Base-by-base conservation (phyloP, 1,139 yeast species). In the Debaryomyces subglobosus region DNA sequence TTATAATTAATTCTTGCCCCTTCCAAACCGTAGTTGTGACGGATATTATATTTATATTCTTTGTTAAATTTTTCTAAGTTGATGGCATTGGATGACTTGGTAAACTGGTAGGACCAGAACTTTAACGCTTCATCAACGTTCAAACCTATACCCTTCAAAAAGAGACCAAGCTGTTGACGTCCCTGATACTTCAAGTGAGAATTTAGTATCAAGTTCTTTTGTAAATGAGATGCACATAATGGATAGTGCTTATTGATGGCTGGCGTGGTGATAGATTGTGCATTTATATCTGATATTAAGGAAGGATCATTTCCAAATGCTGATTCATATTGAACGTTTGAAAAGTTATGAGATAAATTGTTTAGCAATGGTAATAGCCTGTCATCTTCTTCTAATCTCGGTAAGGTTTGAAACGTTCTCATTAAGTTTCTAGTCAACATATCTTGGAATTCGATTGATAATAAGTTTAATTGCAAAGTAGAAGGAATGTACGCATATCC, bases 331-430 rank as follows among this genome's bases (percentile, higher is more conserved):
- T 86, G 84, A 52, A 79, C 64, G 53, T 80, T 76, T 1, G 85
- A 74, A 62, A 88, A 89, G 49, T 95, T 96, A 37, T 81, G 78
- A 0, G 96, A 83, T 47, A 94, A 69, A 60, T 91, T 91, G 61
- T 84, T 83, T 52, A 94, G 74, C 25, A 95, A 81, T 0, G 98
- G 98, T 41, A 90, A 71, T 43, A 94, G 68, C 51, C 99, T 77
- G 63, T 91, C 96, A 62, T 92, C 97, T 69, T 94, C 98, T 60
- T 91, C 97, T 48, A 94, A 72, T 16, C 95, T 77, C 2, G 97
- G 96, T 47, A 92, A 71, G 21, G 88, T 79, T 58, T 87, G 88
- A 58, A 90, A 86, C 0, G 98, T 89, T 49, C 77, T 72, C 20
- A 84, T 68, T 51, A 94, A 72, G 34, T 84, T 82, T 8, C 69